A percentile compares a stretch with the other conserved stretches of the same genome.
These are phyloP conservation scores for Rosa hybrid DNA, from an alignment of 331 rosid genomes.

Conservation along the genomic window DNA sequence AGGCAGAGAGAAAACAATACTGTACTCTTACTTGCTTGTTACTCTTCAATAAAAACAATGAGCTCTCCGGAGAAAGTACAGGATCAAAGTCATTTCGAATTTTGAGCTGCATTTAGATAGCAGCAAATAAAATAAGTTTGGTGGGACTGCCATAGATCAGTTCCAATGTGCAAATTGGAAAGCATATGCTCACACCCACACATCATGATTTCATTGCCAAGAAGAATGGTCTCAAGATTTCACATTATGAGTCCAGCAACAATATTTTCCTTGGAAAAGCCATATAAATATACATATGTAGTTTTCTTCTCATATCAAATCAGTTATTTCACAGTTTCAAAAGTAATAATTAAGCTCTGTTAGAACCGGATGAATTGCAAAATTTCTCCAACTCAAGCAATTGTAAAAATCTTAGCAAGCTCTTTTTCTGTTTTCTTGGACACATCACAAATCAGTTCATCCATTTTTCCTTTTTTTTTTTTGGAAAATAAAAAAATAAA, in stretches of 20 bases:
- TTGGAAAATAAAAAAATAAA: not conserved
- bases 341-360: not conserved
- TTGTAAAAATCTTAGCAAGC: not conserved
- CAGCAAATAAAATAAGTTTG: conserved; percentile 2
- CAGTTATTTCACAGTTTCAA: not conserved
- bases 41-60: conserved; percentile 94
- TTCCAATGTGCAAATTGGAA: not conserved
- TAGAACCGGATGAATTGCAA: not conserved
- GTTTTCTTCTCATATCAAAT: not conserved
- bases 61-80: conserved; percentile 97
- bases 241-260: not conserved
- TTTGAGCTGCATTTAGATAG: conserved; percentile 72
- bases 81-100: conserved; percentile 99
- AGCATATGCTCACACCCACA: not conserved
- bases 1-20: conserved; percentile 16
- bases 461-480: not conserved
- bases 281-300: not conserved
- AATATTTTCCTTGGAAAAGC: not conserved
- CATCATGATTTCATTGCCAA: not conserved
- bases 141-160: not conserved
- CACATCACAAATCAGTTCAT: not conserved
- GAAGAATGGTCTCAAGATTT: not conserved
- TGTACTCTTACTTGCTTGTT: conserved; percentile 66
- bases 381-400: conserved; percentile 16
- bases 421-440: not conserved